A percentile compares a stretch with the other conserved stretches of the same genome.
Evolutionary conservation across 108 stramenopile species (phyloP).

Genomic region (Phaeodactylum tricornutum): DNA sequence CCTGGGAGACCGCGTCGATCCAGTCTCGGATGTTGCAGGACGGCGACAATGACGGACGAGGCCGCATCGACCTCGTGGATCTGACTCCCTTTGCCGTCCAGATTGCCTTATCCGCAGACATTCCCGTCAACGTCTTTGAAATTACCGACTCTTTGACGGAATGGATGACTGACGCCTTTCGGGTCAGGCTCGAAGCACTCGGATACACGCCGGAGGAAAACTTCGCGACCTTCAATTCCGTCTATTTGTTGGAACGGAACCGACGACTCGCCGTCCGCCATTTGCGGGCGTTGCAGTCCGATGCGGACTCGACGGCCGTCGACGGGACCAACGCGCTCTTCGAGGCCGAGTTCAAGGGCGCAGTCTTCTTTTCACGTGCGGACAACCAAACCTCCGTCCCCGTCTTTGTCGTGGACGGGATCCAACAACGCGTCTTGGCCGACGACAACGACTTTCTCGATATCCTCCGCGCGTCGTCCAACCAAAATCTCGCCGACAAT

Average conservation of each 20-base stretch:
- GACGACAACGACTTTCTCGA: slow-evolving; percentile 14
- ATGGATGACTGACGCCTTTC: slow-evolving; percentile 29
- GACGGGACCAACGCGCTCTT: no score
- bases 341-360: slow-evolving; percentile 6
- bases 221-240: not conserved
- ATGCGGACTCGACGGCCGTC: no score
- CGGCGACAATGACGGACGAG: no score
- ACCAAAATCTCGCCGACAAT: slow-evolving; percentile 13
- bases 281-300: no score
- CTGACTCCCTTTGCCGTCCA: slow-evolving; percentile 27
- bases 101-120: slow-evolving; percentile 13
- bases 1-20: no score
- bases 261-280: no score
- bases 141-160: slow-evolving; percentile 19
- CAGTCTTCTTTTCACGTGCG: slow-evolving; percentile 1
- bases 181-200: no score
- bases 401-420: slow-evolving; percentile 15
- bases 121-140: slow-evolving; percentile 5
- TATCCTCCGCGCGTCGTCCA: slow-evolving; percentile 4
- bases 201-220: no score
- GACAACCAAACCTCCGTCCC: slow-evolving; percentile 1
- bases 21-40: no score
- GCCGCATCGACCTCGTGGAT: slow-evolving; percentile 21
- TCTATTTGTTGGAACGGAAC: no score
- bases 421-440: slow-evolving; percentile 21